These are phyloP conservation scores for Colletotrichum sp. DNA, from an alignment of 2,329 filamentous ascomycete genomes.

Conservation along the genomic window DNA sequence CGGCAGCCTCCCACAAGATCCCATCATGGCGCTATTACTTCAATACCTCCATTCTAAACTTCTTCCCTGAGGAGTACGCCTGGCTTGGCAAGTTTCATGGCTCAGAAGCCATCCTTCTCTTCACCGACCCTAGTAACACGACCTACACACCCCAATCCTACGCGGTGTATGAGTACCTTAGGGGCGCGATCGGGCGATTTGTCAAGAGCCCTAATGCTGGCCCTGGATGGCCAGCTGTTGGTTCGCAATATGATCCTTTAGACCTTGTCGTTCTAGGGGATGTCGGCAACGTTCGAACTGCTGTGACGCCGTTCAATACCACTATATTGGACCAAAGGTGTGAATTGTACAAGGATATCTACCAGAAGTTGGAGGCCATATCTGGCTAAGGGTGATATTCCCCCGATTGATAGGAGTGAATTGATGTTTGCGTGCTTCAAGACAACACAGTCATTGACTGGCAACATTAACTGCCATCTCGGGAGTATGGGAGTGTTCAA, in stretches of 20 bases:
- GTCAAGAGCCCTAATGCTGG: conserved; percentile 26
- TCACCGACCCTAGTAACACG: conserved; percentile 22
- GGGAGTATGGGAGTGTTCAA: not conserved
- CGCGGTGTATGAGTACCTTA: conserved; percentile 26
- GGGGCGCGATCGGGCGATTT: conserved; percentile 28
- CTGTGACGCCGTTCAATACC: conserved; percentile 23
- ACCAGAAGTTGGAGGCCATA: conserved; percentile 18
- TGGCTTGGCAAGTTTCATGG: conserved; percentile 32
- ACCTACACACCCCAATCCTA: conserved; percentile 25
- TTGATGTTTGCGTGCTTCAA: not conserved
- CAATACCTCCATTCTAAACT: conserved; percentile 27
- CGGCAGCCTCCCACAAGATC: conserved; percentile 20
- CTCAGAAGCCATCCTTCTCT: conserved; percentile 28
- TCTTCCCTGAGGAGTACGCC: conserved; percentile 22
- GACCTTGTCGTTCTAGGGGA: conserved; percentile 28
- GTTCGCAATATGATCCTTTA: conserved; percentile 23
- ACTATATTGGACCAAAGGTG: conserved; percentile 25
- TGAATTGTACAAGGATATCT: conserved; percentile 22
- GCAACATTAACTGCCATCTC: not conserved
- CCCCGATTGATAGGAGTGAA: not conserved
- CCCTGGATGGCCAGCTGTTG: conserved; percentile 29
- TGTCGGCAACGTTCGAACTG: not conserved
- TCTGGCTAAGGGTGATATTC: not conserved
- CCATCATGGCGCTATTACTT: conserved; percentile 32
- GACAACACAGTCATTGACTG: not conserved